Base-by-base conservation (phyloP, 345 rosid genomes). In the Kandelia obovata region DNA sequence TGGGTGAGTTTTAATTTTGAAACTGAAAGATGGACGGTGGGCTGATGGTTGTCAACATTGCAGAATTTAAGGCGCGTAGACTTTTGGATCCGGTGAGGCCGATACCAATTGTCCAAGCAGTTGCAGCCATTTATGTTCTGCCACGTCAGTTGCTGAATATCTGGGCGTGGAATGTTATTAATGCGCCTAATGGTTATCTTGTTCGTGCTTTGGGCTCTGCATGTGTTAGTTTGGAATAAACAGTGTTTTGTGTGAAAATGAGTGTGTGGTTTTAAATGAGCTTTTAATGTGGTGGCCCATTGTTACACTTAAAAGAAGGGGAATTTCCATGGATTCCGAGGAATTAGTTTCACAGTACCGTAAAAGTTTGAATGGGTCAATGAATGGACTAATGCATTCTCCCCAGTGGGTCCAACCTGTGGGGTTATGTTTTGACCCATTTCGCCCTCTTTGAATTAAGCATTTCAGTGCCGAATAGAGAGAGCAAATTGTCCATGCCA, bases 271-370 rank as follows among this genome's bases (percentile, higher is more conserved):
- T 7, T 7, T 20, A 6, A 47, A 51, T 17, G 19, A 52, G 19
- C 15, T 9, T 71, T 52, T n/a, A 52, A 80, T 77, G 83, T 73
- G 80, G 86, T 73, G 83, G 66, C 82, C 82, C 86, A 72, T 74
- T 32, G 31, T 16, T 25, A 1, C 21, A 21, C 26, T 53, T 53
- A n/a, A 26, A 55, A n/a, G 13, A 23, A 5, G 23, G 7, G 4
- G 58, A 23, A n/a, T 53, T 26, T 21, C 26, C 58, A 21, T 16
- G 13, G 10, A 34, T 9, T 7, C 37, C 37, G 37, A 34, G 37
- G 37, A 2, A 34, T 34, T 34, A 7, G 10, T 34, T 10, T 34
- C 9, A 7, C 37, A 1, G 37, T 7, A 34, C 37, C 8, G 9
- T 7, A 7, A 34, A 7, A 34, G 37, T 34, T 34, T 34, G 15